Conservation (phyloP, 2,329 filamentous ascomycete species). For the Thermothelomyces thermophilus region DNA sequence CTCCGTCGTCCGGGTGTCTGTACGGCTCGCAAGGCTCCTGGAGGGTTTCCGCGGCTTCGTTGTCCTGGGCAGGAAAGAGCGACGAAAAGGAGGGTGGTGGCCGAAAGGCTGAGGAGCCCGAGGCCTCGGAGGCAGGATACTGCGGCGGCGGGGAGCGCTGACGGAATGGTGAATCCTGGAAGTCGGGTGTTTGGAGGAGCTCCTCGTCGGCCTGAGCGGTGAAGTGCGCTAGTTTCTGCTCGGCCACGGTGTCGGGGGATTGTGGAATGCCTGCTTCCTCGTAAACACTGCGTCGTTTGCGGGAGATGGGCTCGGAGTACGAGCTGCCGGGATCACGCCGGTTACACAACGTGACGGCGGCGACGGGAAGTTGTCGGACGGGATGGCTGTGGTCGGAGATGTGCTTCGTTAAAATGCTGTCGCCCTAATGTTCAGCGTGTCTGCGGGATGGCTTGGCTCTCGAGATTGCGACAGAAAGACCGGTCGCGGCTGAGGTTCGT, state of each 20-base stretch:
- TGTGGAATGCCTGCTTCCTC: slow-evolving; percentile 26
- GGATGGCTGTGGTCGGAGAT: not conserved
- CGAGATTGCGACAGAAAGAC: not conserved
- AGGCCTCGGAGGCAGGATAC: slow-evolving; percentile 52
- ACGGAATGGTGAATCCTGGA: slow-evolving; percentile 14
- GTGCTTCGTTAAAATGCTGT: not conserved
- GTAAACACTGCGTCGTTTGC: slow-evolving; percentile 28
- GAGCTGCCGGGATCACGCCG: slow-evolving; percentile 37
- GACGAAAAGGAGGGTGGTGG: slow-evolving; percentile 55
- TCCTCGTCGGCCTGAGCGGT: slow-evolving; percentile 29
- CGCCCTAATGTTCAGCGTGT: not conserved
- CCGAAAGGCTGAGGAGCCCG: slow-evolving; percentile 38
- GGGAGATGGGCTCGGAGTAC: slow-evolving; percentile 33
- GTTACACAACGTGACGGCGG: slow-evolving; percentile 43
- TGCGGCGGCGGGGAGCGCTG: slow-evolving; percentile 48
- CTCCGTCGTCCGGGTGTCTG: slow-evolving; percentile 34
- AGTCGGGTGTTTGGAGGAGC: slow-evolving; percentile 7
- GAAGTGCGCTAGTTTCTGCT: slow-evolving; percentile 22
- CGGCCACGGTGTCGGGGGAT: slow-evolving; percentile 24
- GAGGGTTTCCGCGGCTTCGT: slow-evolving; percentile 30
- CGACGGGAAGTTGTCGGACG: slow-evolving; percentile 6
- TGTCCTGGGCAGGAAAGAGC: slow-evolving; percentile 41
- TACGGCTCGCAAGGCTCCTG: slow-evolving; percentile 33
- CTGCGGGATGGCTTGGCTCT: slow-evolving; percentile 6
- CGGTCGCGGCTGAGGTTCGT: not conserved